Evolutionary conservation across 2,329 filamentous ascomycete species (phyloP).

Genomic region (Colletotrichum musicola): DNA sequence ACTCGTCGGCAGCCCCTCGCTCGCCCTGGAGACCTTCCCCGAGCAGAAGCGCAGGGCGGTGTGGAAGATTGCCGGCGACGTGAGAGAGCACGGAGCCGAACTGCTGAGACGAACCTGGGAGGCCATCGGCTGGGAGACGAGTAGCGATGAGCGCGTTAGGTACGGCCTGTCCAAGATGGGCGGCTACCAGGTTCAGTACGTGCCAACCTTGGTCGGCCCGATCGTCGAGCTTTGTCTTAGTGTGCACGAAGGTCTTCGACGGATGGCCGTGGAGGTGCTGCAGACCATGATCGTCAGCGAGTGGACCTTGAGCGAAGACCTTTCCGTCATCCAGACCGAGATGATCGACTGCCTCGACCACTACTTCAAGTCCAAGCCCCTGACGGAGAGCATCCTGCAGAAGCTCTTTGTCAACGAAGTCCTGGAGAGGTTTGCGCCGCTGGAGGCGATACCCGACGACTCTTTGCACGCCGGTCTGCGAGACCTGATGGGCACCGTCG

Average conservation of each 20-base stretch:
- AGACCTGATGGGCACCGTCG: conserved; percentile 84
- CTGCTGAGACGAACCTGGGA: conserved; percentile 90
- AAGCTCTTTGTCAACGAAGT: conserved; percentile 93
- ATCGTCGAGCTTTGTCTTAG: conserved; percentile 96
- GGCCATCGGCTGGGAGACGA: conserved; percentile 96
- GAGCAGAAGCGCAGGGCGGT: conserved; percentile 96
- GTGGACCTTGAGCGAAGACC: conserved; percentile 94
- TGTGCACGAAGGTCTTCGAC: conserved; percentile 90
- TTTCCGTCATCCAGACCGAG: conserved; percentile 92
- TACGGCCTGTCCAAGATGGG: conserved; percentile 89
- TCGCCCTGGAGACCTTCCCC: conserved; percentile 94
- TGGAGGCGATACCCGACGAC: conserved; percentile 76
- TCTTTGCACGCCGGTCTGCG: conserved; percentile 81
- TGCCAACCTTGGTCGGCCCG: conserved; percentile 89
- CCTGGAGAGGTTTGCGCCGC: conserved; percentile 80
- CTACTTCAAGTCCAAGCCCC: conserved; percentile 88
- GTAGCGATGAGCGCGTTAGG: conserved; percentile 78
- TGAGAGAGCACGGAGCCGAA: conserved; percentile 90
- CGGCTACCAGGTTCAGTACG: conserved; percentile 98
- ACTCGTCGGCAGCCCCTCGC: conserved; percentile 87
- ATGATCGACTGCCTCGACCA: conserved; percentile 94
- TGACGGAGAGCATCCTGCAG: conserved; percentile 90
- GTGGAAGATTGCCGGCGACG: conserved; percentile 99
- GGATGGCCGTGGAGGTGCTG: conserved; percentile 91
- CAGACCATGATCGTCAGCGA: conserved; percentile 99